phyloP scores from a whole-genome alignment of 2,329 filamentous ascomycete genomes.

The Chalaropsis ovoidea region DNA sequence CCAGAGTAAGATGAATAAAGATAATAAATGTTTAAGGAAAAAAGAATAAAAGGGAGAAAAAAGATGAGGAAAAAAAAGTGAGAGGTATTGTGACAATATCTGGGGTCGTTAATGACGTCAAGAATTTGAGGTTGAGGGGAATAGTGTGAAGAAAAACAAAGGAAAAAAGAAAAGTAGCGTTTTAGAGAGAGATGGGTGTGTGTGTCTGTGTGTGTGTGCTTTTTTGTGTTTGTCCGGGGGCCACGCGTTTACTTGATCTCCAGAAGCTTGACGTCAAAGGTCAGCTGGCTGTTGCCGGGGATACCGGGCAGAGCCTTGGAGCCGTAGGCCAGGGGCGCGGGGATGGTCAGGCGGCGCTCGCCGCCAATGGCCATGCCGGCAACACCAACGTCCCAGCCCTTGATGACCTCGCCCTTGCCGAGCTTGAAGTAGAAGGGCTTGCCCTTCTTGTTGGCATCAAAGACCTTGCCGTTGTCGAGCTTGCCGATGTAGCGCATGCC shows the following conservation, averaged over 20 bases:
- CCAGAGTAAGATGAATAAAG: not conserved
- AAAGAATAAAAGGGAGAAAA: conserved; percentile 12
- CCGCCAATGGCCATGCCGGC: conserved; percentile 86
- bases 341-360: conserved; percentile 86
- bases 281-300: conserved; percentile 78
- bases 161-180: not conserved
- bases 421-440: conserved; percentile 96
- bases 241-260: conserved; percentile 59
- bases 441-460: conserved; percentile 98
- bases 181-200: not conserved
- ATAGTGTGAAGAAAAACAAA: not conserved
- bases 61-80: not conserved
- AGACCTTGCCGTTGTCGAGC: conserved; percentile 85
- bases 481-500: conserved; percentile 98
- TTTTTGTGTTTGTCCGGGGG: not conserved
- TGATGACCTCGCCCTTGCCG: conserved; percentile 90
- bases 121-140: conserved; percentile 11
- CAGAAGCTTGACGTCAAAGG: conserved; percentile 83
- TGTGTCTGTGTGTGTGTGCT: too few relatives aligned
- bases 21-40: conserved; percentile 16
- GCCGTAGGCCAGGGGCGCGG: conserved; percentile 79
- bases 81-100: conserved; percentile 13
- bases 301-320: conserved; percentile 74
- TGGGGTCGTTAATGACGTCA: conserved; percentile 21
- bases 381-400: conserved; percentile 95